These are phyloP conservation scores for Fomitopsis pinicola DNA, from an alignment of 1,284 basidiomycete genomes.

Conservation along the genomic window DNA sequence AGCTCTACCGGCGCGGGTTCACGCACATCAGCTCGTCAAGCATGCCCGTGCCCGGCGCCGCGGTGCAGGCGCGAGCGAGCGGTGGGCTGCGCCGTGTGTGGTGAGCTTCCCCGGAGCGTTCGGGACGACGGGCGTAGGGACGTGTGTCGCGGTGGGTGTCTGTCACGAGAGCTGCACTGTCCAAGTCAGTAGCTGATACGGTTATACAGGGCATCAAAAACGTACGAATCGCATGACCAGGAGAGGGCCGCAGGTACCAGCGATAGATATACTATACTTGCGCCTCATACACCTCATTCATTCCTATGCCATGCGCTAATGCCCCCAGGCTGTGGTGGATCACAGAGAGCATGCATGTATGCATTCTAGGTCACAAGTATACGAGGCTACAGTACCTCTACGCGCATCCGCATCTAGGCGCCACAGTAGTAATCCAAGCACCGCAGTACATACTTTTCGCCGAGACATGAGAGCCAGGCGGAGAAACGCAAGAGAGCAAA, in stretches of 20 bases:
- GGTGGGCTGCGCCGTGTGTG: background rate
- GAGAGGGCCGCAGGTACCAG: no score
- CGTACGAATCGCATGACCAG: no score
- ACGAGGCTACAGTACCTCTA: background rate
- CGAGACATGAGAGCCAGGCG: background rate
- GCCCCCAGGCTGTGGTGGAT: no score
- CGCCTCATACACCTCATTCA: no score
- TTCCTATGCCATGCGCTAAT: no score
- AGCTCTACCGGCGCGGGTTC: slow-evolving; percentile 11
- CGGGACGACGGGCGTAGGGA: background rate
- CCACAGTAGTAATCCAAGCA: background rate
- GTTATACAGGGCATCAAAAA: no score
- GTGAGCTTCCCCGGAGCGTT: background rate
- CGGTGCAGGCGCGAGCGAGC: background rate
- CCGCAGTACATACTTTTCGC: background rate
- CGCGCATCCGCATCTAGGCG: background rate
- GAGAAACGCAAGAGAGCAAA: background rate
- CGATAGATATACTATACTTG: no score
- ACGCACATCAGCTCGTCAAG: slow-evolving; percentile 20
- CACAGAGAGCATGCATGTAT: background rate
- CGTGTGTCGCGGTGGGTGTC: background rate
- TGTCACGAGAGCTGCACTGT: background rate
- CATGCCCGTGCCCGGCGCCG: slow-evolving; percentile 18
- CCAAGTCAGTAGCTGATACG: no score
- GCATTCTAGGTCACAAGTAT: background rate